Evolutionary conservation across 768 basidiomycete genomes (phyloP).

Genomic region (Boletus subcaerulescens): DNA sequence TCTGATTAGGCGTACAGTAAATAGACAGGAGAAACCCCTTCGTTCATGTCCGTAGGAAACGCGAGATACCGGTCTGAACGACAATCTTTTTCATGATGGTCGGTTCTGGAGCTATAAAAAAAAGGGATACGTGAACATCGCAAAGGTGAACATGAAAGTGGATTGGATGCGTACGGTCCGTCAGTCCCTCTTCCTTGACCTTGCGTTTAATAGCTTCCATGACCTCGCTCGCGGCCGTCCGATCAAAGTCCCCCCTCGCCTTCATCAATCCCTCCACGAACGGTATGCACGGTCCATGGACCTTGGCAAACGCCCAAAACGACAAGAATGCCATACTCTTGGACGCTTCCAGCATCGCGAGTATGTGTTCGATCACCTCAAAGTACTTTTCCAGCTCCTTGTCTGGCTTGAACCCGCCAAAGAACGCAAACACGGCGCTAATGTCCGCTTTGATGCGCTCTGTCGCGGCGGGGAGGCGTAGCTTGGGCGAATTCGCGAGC

Average conservation of each 20-base stretch:
- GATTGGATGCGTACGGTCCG: constrained; percentile 64
- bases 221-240: constrained; percentile 82
- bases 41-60: constrained; percentile 56
- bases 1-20: neutral
- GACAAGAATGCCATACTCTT: constrained; percentile 90
- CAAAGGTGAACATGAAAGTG: neutral
- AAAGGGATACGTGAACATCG: constrained; percentile 2
- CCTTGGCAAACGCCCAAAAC: constrained; percentile 91
- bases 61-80: constrained; percentile 70
- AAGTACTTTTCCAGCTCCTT: constrained; percentile 82
- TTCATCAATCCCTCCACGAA: constrained; percentile 92
- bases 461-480: constrained; percentile 83
- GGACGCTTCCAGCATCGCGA: constrained; percentile 79
- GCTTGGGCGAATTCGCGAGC: constrained; percentile 77
- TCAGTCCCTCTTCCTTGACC: constrained; percentile 82
- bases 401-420: constrained; percentile 70
- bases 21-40: neutral
- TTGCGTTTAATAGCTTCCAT: constrained; percentile 93
- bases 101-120: constrained; percentile 62
- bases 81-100: constrained; percentile 91
- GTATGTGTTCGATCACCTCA: constrained; percentile 81
- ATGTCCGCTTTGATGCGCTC: constrained; percentile 83
- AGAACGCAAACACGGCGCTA: constrained; percentile 73
- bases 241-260: constrained; percentile 85
- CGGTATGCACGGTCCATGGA: constrained; percentile 87